Percentiles rank a stretch among this genome's conserved stretches.
Evolutionary conservation across 1,284 basidiomycete species (phyloP).

Genomic region (Ustilago cynodontis): DNA sequence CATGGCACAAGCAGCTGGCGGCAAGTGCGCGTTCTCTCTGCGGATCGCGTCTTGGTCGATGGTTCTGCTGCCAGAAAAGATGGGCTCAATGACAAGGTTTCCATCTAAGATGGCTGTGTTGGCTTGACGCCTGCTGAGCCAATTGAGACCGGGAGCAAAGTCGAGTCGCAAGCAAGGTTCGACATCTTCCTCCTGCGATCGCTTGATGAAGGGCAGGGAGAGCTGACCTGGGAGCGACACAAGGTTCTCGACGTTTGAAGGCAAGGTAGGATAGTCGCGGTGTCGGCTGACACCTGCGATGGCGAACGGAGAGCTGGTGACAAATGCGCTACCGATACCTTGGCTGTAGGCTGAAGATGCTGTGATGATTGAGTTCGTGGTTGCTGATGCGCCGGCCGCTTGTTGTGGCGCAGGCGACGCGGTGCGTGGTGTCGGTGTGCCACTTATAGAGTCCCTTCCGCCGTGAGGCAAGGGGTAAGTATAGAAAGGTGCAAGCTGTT

Average conservation of each 20-base stretch:
- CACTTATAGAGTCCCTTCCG: slow-evolving; percentile 22
- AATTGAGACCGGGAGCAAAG: slow-evolving; percentile 91
- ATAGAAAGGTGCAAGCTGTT: slow-evolving; percentile 62
- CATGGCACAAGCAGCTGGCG: slow-evolving; percentile 65
- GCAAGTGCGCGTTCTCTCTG: slow-evolving; percentile 50
- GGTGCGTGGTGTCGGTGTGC: slow-evolving; percentile 39
- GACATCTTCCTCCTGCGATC: slow-evolving; percentile 87
- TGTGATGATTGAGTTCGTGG: slow-evolving; percentile 24
- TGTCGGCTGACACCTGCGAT: slow-evolving; percentile 76
- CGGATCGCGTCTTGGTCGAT: slow-evolving; percentile 60
- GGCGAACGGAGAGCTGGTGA: slow-evolving; percentile 50
- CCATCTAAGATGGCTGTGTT: slow-evolving; percentile 86
- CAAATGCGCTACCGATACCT: slow-evolving; percentile 22
- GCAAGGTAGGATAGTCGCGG: slow-evolving; percentile 75
- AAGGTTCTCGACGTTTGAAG: slow-evolving; percentile 62
- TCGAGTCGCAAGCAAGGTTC: slow-evolving; percentile 93
- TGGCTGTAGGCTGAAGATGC: slow-evolving; percentile 51
- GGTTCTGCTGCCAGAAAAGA: slow-evolving; percentile 72
- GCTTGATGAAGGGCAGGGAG: slow-evolving; percentile 84
- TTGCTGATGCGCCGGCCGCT: neutral
- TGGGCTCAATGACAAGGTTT: slow-evolving; percentile 90
- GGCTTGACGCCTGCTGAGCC: slow-evolving; percentile 89
- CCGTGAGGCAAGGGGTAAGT: slow-evolving; percentile 41
- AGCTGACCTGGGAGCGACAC: slow-evolving; percentile 69
- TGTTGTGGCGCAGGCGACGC: slow-evolving; percentile 37